These are phyloP conservation scores for Helianthus tuberosus DNA, from an alignment of 129 eudicot genomes.

Conservation along the genomic window DNA sequence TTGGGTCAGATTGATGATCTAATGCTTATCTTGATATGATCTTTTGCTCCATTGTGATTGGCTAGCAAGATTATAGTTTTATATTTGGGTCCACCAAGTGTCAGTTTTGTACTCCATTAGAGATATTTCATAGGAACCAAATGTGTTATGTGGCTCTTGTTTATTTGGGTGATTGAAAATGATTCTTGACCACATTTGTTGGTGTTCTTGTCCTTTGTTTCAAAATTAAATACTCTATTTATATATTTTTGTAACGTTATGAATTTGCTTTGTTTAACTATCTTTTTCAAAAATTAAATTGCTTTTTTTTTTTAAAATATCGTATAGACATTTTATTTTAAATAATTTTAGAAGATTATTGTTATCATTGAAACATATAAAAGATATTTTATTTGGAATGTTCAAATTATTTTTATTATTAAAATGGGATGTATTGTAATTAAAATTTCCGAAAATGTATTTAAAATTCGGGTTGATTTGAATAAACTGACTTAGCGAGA, in stretches of 20 bases:
- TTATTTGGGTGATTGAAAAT: conserved; percentile 4
- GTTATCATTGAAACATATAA: no score
- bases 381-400: no score
- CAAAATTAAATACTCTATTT: neutral
- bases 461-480: no score
- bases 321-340: neutral
- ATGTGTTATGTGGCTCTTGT: conserved; percentile 21
- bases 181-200: conserved; percentile 22
- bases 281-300: neutral
- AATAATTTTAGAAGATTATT: neutral
- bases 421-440: no score
- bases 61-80: conserved; percentile 24
- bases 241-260: neutral
- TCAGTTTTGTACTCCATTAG: neutral
- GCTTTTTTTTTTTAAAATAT: neutral
- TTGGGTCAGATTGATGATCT: conserved; percentile 30
- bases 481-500: no score
- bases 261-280: neutral
- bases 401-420: no score
- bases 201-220: conserved; percentile 15
- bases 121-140: conserved; percentile 21
- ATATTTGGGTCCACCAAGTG: conserved; percentile 17
- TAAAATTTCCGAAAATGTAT: no score
- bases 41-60: conserved; percentile 34
- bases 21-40: conserved; percentile 33